These are phyloP conservation scores for Drechslerella coelobrocha DNA, from an alignment of 2,329 filamentous ascomycete species.

Conservation along the genomic window DNA sequence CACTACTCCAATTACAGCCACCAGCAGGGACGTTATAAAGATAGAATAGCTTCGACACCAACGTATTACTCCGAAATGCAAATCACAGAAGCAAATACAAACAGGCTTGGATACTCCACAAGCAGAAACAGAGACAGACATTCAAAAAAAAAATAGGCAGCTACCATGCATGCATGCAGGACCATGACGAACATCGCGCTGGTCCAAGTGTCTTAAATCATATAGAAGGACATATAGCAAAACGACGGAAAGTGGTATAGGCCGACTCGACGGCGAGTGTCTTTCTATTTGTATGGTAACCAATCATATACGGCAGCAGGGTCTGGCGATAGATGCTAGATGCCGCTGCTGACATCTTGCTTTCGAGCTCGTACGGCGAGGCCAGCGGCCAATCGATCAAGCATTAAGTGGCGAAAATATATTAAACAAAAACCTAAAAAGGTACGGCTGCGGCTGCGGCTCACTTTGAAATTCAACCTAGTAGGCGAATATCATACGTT, in stretches of 20 bases:
- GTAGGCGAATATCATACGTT: neutral
- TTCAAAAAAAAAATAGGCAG: slow-evolving; percentile 1
- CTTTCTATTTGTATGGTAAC: slow-evolving; percentile 1
- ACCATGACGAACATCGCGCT: neutral
- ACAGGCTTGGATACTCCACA: neutral
- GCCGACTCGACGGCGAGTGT: neutral
- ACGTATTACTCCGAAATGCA: neutral
- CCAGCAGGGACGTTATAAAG: too few species aligned
- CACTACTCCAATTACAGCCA: too few species aligned
- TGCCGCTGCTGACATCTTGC: slow-evolving; percentile 45
- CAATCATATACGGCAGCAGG: slow-evolving; percentile 38
- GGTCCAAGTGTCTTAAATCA: neutral
- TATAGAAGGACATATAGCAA: neutral
- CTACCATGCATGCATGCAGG: too few species aligned
- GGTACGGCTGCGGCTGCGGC: slow-evolving; percentile 34
- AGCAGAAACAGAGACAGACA: neutral
- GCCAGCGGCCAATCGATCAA: neutral
- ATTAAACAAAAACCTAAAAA: slow-evolving; percentile 16
- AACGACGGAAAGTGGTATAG: neutral
- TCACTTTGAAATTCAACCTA: slow-evolving; percentile 21
- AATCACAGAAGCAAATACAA: slow-evolving; percentile 3
- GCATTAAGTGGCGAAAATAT: neutral
- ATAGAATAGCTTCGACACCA: too few species aligned
- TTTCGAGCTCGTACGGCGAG: slow-evolving; percentile 8
- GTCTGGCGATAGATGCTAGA: slow-evolving; percentile 20